phyloP scores from a whole-genome alignment of 305 asterid species.

The Fraxinus ornus region DNA sequence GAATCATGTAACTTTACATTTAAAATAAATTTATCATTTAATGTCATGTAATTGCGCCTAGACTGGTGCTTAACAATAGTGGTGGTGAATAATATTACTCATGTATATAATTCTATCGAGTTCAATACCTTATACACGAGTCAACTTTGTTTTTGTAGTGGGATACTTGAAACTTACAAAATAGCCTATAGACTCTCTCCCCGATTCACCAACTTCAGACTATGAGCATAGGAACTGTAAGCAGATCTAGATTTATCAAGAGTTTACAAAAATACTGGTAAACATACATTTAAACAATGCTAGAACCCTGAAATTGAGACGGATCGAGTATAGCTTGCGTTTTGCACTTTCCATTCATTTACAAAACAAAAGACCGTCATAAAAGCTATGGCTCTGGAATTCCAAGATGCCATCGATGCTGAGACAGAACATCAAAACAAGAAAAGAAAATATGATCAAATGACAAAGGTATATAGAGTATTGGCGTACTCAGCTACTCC shows the following conservation, averaged over 20 bases:
- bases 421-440: slow-evolving; percentile 5
- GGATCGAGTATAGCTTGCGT: background rate
- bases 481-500: slow-evolving; percentile 34
- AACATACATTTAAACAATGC: background rate
- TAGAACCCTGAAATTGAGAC: background rate
- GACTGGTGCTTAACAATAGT: too few species aligned
- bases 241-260: background rate
- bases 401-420: slow-evolving; percentile 19
- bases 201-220: background rate
- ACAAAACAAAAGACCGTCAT: slow-evolving; percentile 19
- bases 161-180: background rate
- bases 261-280: slow-evolving; percentile 14
- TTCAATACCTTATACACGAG: background rate
- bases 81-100: too few species aligned
- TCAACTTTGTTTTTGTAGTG: background rate
- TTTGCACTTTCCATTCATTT: slow-evolving; percentile 17
- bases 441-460: slow-evolving; percentile 6
- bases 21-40: too few species aligned
- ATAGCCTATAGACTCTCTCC: background rate
- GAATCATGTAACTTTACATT: too few species aligned
- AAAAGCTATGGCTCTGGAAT: slow-evolving; percentile 29
- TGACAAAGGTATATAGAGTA: slow-evolving; percentile 18
- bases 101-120: background rate
- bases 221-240: background rate
- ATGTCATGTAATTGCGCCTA: too few species aligned